Conservation (phyloP, 192 early-diverging fungal species). For the Thoreauomyces humboldtii region DNA sequence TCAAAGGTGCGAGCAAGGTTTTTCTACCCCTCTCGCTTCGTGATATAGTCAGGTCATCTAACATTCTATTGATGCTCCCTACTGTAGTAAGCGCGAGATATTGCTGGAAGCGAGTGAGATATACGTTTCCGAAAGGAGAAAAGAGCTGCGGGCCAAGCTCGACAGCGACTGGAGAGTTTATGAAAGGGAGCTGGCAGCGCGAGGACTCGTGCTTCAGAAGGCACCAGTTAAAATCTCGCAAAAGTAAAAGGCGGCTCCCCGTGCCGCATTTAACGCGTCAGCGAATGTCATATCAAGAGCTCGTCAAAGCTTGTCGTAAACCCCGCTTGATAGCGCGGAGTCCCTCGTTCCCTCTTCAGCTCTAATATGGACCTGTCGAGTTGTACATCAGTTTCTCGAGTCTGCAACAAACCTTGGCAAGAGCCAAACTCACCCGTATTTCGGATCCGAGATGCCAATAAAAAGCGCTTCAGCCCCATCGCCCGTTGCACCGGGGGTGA, state of each 20-base stretch:
- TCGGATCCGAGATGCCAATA: conserved; percentile 52
- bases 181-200: not conserved
- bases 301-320: no score
- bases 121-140: not conserved
- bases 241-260: no score
- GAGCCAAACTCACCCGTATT: conserved; percentile 25
- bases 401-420: no score
- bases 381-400: no score
- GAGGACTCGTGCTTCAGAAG: no score
- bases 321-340: no score
- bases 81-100: not conserved
- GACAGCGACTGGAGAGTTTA: not conserved
- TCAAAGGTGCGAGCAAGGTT: not conserved
- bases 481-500: conserved; percentile 44
- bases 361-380: no score
- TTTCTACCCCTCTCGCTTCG: not conserved
- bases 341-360: no score
- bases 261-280: no score
- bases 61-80: not conserved
- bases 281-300: no score
- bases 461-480: conserved; percentile 43
- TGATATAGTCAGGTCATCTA: not conserved
- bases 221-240: no score
- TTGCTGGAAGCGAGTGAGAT: not conserved
- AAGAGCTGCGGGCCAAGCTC: not conserved